Evolutionary conservation across 1,284 basidiomycete species (phyloP).

Genomic region (Boletus coffeatus): DNA sequence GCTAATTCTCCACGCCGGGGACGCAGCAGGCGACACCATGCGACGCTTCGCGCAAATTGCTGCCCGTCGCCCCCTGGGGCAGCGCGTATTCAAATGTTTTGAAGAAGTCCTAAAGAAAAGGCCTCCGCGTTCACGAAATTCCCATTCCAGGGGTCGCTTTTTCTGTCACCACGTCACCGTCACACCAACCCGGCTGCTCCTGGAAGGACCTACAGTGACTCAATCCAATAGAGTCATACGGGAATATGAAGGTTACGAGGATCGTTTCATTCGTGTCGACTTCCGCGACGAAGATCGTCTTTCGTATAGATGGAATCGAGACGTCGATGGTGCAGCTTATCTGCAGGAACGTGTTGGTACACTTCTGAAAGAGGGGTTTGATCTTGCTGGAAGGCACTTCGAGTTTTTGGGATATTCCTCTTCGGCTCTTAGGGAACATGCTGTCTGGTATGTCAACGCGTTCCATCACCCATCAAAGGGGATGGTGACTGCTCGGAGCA

Average conservation of each 20-base stretch:
- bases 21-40: constrained; percentile 42
- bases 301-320: constrained; percentile 60
- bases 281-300: constrained; percentile 74
- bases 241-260: constrained; percentile 49
- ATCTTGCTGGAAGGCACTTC: constrained; percentile 62
- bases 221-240: constrained; percentile 66
- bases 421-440: constrained; percentile 64
- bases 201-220: constrained; percentile 67
- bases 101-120: constrained; percentile 29
- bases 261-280: constrained; percentile 70
- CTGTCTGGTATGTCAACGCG: constrained; percentile 71
- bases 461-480: constrained; percentile 45
- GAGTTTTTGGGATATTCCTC: constrained; percentile 73
- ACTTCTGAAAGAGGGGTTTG: constrained; percentile 59
- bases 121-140: constrained; percentile 21
- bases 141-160: constrained; percentile 33
- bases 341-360: constrained; percentile 57
- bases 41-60: constrained; percentile 46
- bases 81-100: constrained; percentile 49
- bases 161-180: constrained; percentile 62
- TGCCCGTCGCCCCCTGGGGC: constrained; percentile 34
- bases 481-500: constrained; percentile 45
- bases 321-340: constrained; percentile 54
- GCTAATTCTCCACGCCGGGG: constrained; percentile 32
- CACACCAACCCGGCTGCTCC: constrained; percentile 62